Evolutionary conservation across 2,329 filamentous ascomycete genomes (phyloP).

Genomic region (Trichoderma sp.): DNA sequence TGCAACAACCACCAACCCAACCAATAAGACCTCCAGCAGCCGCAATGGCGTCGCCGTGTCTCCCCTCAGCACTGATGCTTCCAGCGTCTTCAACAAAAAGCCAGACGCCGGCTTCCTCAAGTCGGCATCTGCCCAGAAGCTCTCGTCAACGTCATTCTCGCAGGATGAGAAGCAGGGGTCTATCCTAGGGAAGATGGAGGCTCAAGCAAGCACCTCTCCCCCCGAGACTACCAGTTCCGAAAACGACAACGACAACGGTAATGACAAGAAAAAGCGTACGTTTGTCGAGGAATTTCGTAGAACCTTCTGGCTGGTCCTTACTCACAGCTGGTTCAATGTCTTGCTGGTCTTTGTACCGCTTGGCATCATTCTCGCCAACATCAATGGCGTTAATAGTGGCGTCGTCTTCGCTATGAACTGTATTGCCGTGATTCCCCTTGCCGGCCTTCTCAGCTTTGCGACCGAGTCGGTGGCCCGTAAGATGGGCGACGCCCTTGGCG

Average conservation of each 20-base stretch:
- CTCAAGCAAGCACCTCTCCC: slow-evolving; percentile 18
- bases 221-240: slow-evolving; percentile 31
- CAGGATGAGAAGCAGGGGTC: slow-evolving; percentile 54
- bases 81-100: slow-evolving; percentile 22
- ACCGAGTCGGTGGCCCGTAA: slow-evolving; percentile 72
- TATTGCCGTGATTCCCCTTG: slow-evolving; percentile 71
- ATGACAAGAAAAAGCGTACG: slow-evolving; percentile 36
- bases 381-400: slow-evolving; percentile 52
- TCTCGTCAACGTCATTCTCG: slow-evolving; percentile 43
- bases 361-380: slow-evolving; percentile 63
- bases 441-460: slow-evolving; percentile 67
- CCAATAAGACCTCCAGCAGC: slow-evolving; percentile 29
- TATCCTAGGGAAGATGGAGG: slow-evolving; percentile 46
- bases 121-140: slow-evolving; percentile 3
- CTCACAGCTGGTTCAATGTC: slow-evolving; percentile 75
- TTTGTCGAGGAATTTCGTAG: slow-evolving; percentile 50
- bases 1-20: slow-evolving; percentile 18
- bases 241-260: slow-evolving; percentile 30
- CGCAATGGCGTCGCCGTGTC: slow-evolving; percentile 18
- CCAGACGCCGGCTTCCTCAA: slow-evolving; percentile 26
- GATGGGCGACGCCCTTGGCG: slow-evolving; percentile 70
- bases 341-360: slow-evolving; percentile 75
- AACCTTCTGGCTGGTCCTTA: slow-evolving; percentile 54
- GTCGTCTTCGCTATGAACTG: slow-evolving; percentile 72
- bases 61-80: slow-evolving; percentile 13